Evolutionary conservation across 768 basidiomycete species (phyloP), one percentile per base, ranked within the genome.

Genomic region (Galerina marginata): DNA sequence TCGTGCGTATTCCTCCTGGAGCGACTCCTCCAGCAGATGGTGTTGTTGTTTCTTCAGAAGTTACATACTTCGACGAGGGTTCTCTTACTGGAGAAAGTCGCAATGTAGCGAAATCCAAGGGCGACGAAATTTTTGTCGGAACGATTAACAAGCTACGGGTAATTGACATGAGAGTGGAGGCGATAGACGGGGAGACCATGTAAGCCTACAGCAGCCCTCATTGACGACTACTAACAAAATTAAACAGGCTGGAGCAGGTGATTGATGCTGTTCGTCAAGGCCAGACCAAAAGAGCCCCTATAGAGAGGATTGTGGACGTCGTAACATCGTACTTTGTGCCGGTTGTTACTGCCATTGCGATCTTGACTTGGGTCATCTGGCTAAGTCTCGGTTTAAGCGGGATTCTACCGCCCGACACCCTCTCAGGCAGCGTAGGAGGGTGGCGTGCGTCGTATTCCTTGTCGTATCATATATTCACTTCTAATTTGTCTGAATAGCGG

Each of bases 251-350:
- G 50, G 91, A 93, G 65, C 81, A 86, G 47, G 87, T 95, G 26
- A 83, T 94, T 45, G 77, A 81, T 7, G 85, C 89, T 14, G 92
- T 95, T 16, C 83, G 88, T 2, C 87, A 92, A 65, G 93, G 92
- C 2, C 87, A 90, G 65, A 82, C 81, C 0, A 83, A 79, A 42
- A 85, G 88, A 50, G 91, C 92, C 0, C 91, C 91, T 0, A 88
- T 95, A 56, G 93, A 95, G 72, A 81, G 88, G 16, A 63, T 94
- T 5, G 92, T 89, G 2, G 91, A 94, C 63, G 66, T 79, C 11
- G 73, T 95, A 15, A 94, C 91, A 0, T 85, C 88, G 2, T 83
- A 90, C 55, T 95, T 95, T 67, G 92, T 94, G 0, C 93, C 93
- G 0, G 76, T 88, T 49, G 80, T 94, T 37, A 90, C 91, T 7